phyloP scores from a whole-genome alignment of 345 rosid species.

The Excoecaria cochinchinensis region DNA sequence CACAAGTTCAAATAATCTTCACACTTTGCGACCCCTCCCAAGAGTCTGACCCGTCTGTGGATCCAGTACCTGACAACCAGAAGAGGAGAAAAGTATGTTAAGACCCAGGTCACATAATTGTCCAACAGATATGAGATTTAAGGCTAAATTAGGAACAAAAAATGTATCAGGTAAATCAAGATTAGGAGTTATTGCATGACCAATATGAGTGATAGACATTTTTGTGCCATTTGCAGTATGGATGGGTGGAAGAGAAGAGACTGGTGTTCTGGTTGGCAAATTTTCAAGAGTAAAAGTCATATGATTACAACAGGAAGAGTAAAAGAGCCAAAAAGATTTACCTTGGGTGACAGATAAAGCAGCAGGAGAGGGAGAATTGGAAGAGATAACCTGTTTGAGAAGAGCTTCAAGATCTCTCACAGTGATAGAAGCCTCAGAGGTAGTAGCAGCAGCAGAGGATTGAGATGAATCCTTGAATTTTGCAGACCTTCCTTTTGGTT shows the following conservation, averaged over 20 bases:
- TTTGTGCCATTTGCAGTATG: background rate
- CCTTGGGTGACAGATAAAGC: background rate
- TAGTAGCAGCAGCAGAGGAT: background rate
- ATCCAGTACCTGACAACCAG: background rate
- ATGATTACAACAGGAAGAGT: background rate
- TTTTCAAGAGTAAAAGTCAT: background rate
- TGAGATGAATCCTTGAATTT: too few species aligned
- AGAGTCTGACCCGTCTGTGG: background rate
- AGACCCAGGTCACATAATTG: slow-evolving; percentile 1
- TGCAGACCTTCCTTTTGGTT: too few species aligned
- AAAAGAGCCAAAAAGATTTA: background rate
- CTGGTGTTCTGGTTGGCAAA: background rate
- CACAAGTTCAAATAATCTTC: background rate
- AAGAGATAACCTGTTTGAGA: background rate
- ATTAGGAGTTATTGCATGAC: background rate
- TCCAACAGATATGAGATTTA: background rate
- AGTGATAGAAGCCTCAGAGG: background rate
- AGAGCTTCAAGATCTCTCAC: background rate
- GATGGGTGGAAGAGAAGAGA: background rate
- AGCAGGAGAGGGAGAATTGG: background rate
- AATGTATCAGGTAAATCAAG: background rate
- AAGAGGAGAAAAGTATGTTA: background rate
- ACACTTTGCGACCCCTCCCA: background rate
- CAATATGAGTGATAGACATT: background rate
- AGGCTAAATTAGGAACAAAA: background rate